Evolutionary conservation across 2,329 filamentous ascomycete species (phyloP).

Genomic region (Calycina herbarum): DNA sequence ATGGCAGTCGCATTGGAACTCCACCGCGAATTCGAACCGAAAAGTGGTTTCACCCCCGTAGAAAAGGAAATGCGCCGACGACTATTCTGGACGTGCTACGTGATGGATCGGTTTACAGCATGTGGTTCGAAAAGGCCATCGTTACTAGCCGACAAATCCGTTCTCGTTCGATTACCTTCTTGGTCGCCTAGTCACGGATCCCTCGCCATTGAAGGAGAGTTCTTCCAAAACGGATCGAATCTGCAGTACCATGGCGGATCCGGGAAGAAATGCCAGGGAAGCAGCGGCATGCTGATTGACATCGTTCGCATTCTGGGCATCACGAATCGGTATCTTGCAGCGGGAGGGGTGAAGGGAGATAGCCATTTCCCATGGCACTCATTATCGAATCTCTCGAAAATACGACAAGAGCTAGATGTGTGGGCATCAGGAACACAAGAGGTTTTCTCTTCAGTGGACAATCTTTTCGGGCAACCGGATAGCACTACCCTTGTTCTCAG

Average conservation of each 20-base stretch:
- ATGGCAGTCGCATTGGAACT: conserved; percentile 83
- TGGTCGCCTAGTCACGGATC: conserved; percentile 65
- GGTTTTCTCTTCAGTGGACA: conserved; percentile 72
- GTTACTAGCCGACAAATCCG: conserved; percentile 75
- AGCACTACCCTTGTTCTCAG: conserved; percentile 77
- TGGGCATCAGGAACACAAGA: conserved; percentile 83
- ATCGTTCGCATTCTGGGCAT: conserved; percentile 80
- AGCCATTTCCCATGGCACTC: conserved; percentile 91
- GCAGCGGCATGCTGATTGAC: conserved; percentile 79
- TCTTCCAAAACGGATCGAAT: conserved; percentile 78
- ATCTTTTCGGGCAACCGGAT: conserved; percentile 74
- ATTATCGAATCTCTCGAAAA: conserved; percentile 80
- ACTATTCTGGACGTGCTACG: conserved; percentile 87
- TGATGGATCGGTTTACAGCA: conserved; percentile 80
- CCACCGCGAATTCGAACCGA: conserved; percentile 70
- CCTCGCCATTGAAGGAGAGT: conserved; percentile 71
- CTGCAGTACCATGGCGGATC: conserved; percentile 69
- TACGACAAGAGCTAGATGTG: conserved; percentile 78
- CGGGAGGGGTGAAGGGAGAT: conserved; percentile 83
- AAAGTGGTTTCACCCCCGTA: conserved; percentile 59
- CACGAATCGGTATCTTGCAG: conserved; percentile 80
- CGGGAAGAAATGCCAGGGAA: conserved; percentile 71
- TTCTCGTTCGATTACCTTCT: conserved; percentile 72
- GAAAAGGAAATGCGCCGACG: conserved; percentile 76
- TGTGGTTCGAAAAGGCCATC: conserved; percentile 81